Conservation (phyloP, 2,329 filamentous ascomycete species). For the Hypoxylon sp. region DNA sequence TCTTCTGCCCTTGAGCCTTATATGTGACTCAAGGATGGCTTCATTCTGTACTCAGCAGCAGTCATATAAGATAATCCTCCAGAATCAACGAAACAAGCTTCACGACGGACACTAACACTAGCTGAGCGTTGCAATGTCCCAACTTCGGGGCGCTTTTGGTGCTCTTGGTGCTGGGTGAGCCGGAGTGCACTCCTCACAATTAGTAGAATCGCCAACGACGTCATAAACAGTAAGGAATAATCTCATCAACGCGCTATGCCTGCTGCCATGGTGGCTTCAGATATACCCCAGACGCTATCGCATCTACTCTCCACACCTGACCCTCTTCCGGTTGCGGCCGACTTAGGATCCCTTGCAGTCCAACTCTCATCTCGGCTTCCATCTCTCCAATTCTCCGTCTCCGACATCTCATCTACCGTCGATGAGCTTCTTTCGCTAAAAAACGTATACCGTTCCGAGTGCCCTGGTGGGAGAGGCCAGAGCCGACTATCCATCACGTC, state of each 20-base stretch:
- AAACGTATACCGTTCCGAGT: constrained; percentile 42
- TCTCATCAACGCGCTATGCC: constrained; percentile 26
- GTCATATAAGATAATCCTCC: neutral
- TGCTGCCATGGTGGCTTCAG: constrained; percentile 11
- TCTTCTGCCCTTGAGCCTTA: neutral
- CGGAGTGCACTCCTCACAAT: neutral
- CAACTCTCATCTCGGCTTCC: constrained; percentile 18
- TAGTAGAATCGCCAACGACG: neutral
- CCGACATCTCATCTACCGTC: constrained; percentile 21
- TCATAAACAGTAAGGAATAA: neutral
- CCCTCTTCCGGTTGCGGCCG: neutral
- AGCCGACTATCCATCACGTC: constrained; percentile 36
- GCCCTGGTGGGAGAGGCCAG: constrained; percentile 45
- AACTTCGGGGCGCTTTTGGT: neutral
- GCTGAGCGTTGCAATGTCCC: neutral
- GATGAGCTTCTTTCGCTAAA: constrained; percentile 39
- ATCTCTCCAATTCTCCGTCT: constrained; percentile 31
- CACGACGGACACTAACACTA: neutral
- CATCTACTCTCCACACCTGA: constrained; percentile 14
- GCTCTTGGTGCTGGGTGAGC: neutral
- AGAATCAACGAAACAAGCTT: neutral
- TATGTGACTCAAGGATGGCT: neutral
- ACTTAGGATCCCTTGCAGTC: constrained; percentile 2
- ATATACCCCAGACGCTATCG: constrained; percentile 40
- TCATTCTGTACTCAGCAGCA: too few relatives aligned